Evolutionary conservation across 2,329 filamentous ascomycete genomes (phyloP), one percentile per base, ranked within the genome.

Genomic region (Apiospora rasikravindrae): DNA sequence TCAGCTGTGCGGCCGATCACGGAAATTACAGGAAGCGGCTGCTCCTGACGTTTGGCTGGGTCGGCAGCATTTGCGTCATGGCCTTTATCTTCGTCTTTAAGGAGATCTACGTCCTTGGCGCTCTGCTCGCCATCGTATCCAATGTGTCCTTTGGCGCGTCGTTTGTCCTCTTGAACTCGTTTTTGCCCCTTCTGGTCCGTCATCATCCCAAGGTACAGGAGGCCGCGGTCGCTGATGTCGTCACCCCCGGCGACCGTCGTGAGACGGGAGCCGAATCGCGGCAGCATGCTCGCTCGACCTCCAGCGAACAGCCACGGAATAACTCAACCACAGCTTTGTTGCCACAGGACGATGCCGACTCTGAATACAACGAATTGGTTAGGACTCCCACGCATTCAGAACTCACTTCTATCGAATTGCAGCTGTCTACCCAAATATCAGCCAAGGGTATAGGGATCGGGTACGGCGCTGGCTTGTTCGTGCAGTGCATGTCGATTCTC

Each of bases 131-230:
- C 42, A 94, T 98, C 75, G 86, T 98, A 69, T 93, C 95, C 47
- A 98, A 98, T 81, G 97, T 94, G 1, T 96, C 94, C 64, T 97
- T 98, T 79, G 96, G 96, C 29, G 95, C 95, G 22, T 98, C 95
- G 0, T 98, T 98, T 81, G 96, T 99, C 2, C 88, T 99, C 16
- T 85, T 99, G 66, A 99, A 99, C 83, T 98, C 95, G 0, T 99
- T 98, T 78, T 85, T 99, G 61, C 96, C 96, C 0, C 86, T 99
- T 11, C 88, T 99, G 13, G 96, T 98, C 72, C 90, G 96, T 67
- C 91, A 97, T 79, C 95, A 98, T 81, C 92, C 93, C 0, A 84
- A 85, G 22, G 73, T 86, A 2, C 75, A 79, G 61, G 78, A 78
- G 7, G 74, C 76, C 6, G 76, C 76, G 2, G 77, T 75, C 0